Conservation (phyloP, 768 basidiomycete species). For the Leccinum obscurum region DNA sequence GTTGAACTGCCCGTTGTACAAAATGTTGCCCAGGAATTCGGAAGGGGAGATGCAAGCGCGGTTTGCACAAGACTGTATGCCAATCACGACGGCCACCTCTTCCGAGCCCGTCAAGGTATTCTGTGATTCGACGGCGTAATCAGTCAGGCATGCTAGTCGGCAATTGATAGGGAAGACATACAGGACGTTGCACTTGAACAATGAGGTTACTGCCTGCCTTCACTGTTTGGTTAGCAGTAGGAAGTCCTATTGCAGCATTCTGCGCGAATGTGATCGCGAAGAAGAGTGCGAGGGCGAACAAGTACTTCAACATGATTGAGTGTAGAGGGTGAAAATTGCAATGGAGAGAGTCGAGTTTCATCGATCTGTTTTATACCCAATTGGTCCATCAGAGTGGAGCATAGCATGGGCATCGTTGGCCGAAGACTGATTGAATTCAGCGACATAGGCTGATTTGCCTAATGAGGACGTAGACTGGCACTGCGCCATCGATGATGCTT, state of each 20-base stretch:
- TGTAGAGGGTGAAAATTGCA: not conserved
- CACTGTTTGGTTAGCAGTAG: slow-evolving; percentile 31
- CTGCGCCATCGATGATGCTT: no score
- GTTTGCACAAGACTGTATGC: slow-evolving; percentile 39
- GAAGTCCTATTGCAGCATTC: slow-evolving; percentile 39
- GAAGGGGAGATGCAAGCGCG: slow-evolving; percentile 26
- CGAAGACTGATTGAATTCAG: no score
- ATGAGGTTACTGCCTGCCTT: slow-evolving; percentile 38
- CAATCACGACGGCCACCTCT: slow-evolving; percentile 50
- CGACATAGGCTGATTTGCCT: no score
- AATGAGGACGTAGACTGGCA: no score
- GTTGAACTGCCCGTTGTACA: slow-evolving; percentile 47
- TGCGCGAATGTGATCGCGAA: slow-evolving; percentile 38
- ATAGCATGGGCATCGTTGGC: no score
- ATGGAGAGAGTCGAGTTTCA: not conserved
- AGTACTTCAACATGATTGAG: slow-evolving; percentile 16
- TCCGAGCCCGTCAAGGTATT: slow-evolving; percentile 36
- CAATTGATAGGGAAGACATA: slow-evolving; percentile 26
- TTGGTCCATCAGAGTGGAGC: no score
- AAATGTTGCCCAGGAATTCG: slow-evolving; percentile 40
- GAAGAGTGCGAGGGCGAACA: slow-evolving; percentile 14
- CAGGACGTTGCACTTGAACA: slow-evolving; percentile 50
- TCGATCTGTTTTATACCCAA: not conserved
- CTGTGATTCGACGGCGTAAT: slow-evolving; percentile 21
- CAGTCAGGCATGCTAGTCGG: not conserved